Evolutionary conservation across 2,329 filamentous ascomycete genomes (phyloP).

Genomic region (Aspergillus brunneoviolaceus): DNA sequence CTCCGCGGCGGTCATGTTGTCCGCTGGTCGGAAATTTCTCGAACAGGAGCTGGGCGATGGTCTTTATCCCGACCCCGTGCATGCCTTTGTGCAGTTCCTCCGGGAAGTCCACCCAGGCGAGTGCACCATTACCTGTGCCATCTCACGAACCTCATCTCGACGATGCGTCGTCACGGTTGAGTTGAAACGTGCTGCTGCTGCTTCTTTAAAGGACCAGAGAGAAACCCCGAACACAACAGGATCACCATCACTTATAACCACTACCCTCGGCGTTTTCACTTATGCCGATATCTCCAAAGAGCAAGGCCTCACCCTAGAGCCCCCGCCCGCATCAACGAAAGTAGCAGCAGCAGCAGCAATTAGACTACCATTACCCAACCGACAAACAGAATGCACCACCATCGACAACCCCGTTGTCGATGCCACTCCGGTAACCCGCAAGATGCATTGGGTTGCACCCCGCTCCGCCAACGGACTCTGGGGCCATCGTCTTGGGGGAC

Average conservation of each 20-base stretch:
- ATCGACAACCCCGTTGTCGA: conserved; percentile 25
- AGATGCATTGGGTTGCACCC: conserved; percentile 23
- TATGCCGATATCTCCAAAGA: conserved; percentile 20
- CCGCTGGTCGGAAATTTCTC: conserved; percentile 17
- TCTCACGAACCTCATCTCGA: conserved; percentile 17
- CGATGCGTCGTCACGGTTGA: conserved; percentile 23
- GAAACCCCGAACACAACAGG: not conserved
- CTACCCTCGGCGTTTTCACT: conserved; percentile 18
- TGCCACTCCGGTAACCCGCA: conserved; percentile 22
- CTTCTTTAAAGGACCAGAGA: not conserved
- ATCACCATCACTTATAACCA: not conserved
- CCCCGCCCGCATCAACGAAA: not conserved
- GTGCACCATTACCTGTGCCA: conserved; percentile 16
- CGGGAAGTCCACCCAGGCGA: conserved; percentile 18
- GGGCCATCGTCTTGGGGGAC: conserved; percentile 25
- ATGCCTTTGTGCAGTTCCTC: conserved; percentile 24
- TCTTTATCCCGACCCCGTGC: conserved; percentile 20
- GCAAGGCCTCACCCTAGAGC: conserved; percentile 15
- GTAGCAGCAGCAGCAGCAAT: not conserved
- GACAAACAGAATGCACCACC: conserved; percentile 18
- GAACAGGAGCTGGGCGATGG: conserved; percentile 10
- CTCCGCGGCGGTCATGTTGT: conserved; percentile 20
- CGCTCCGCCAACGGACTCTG: conserved; percentile 19
- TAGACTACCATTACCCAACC: conserved; percentile 9
- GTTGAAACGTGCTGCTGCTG: not conserved